These are phyloP conservation scores for Venturia nashicola DNA, from an alignment of 2,329 filamentous ascomycete species.

Conservation along the genomic window DNA sequence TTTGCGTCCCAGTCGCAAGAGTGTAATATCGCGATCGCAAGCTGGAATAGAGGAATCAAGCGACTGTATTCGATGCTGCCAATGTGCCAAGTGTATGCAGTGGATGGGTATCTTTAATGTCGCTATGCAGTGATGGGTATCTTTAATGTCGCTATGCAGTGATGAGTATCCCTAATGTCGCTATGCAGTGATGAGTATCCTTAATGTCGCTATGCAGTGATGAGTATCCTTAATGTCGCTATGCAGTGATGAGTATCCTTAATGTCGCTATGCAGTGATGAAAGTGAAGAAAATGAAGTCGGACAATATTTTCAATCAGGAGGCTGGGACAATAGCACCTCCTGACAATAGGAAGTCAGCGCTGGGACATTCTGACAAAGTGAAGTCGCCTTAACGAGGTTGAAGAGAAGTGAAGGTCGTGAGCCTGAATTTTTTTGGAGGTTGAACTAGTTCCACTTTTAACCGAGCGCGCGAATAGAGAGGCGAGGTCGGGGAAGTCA, in stretches of 20 bases:
- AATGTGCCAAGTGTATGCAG: not conserved
- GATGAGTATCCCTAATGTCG: no score
- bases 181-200: not conserved
- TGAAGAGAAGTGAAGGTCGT: not conserved
- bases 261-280: not conserved
- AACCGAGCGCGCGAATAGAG: not conserved
- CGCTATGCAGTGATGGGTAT: not conserved
- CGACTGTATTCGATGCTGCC: not conserved
- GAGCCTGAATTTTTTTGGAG: not conserved
- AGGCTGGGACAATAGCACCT: constrained; percentile 4
- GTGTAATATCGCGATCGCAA: not conserved
- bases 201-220: not conserved
- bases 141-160: no score
- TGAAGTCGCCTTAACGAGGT: not conserved
- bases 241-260: not conserved
- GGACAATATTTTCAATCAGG: not conserved
- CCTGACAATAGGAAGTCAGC: not conserved
- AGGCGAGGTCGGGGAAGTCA: not conserved
- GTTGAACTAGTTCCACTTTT: not conserved
- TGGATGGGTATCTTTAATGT: not conserved
- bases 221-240: not conserved
- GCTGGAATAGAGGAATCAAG: not conserved
- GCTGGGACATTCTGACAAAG: not conserved
- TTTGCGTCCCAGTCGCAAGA: not conserved
- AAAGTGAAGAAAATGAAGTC: not conserved